These are phyloP conservation scores for Flaveria bidentis DNA, from an alignment of 129 eudicot species.

Conservation along the genomic window DNA sequence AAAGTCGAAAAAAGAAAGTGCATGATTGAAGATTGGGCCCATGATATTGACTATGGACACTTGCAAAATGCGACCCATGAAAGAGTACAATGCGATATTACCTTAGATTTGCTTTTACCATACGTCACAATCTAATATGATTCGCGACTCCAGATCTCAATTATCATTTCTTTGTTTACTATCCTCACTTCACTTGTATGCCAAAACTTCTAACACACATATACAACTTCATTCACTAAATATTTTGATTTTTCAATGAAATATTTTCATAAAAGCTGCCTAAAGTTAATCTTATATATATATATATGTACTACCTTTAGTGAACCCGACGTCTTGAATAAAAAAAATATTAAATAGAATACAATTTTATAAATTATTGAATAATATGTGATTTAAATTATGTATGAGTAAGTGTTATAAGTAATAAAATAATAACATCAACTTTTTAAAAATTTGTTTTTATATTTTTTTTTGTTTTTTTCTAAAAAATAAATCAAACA, in stretches of 20 bases:
- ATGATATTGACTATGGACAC: slow-evolving; percentile 34
- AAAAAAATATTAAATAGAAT: no score
- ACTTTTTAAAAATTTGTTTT: no score
- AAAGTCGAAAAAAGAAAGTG: slow-evolving; percentile 16
- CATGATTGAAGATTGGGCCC: slow-evolving; percentile 38
- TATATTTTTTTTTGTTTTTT: no score
- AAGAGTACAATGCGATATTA: slow-evolving; percentile 34
- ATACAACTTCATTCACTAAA: background rate
- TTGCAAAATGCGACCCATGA: slow-evolving; percentile 32
- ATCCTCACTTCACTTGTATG: slow-evolving; percentile 16
- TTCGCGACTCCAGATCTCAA: slow-evolving; percentile 29
- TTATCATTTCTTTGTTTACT: slow-evolving; percentile 29
- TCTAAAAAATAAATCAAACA: no score
- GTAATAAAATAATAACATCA: no score
- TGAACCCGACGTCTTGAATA: no score
- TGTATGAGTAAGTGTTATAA: no score
- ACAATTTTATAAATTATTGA: no score
- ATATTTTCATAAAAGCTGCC: no score
- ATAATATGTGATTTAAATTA: no score
- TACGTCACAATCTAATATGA: slow-evolving; percentile 38
- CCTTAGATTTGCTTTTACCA: slow-evolving; percentile 40
- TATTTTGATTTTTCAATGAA: background rate
- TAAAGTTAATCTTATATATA: no score
- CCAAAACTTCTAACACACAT: background rate
- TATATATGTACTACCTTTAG: no score